Conservation (phyloP, 2,329 filamentous ascomycete species). For the Fusarium falciforme region DNA sequence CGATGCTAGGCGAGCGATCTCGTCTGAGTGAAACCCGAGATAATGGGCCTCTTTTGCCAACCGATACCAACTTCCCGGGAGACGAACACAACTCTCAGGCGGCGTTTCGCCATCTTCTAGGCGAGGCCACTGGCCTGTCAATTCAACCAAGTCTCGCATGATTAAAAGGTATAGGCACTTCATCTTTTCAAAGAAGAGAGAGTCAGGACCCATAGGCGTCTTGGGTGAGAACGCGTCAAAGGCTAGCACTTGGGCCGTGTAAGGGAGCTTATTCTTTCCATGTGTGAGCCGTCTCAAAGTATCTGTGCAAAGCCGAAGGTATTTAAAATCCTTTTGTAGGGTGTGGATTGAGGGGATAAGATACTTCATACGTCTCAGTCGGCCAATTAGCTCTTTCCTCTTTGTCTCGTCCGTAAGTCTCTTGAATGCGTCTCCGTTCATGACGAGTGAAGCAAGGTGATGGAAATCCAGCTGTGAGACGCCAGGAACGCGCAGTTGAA, state of each 20-base stretch:
- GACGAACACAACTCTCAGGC: neutral
- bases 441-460: neutral
- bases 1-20: neutral
- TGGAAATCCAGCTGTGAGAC: neutral
- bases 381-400: neutral
- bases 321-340: constrained; percentile 17
- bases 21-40: constrained; percentile 1
- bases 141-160: constrained; percentile 11
- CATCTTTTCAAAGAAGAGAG: neutral
- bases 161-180: constrained; percentile 9
- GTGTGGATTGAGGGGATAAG: constrained; percentile 9
- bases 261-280: neutral
- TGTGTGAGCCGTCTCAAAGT: constrained; percentile 1
- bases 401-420: neutral
- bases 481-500: neutral
- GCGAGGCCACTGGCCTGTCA: constrained; percentile 5
- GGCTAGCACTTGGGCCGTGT: neutral
- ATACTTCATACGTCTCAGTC: neutral
- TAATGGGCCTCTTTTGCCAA: neutral
- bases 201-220: neutral
- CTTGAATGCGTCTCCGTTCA: neutral
- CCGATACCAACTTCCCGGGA: neutral
- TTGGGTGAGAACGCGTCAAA: neutral
- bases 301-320: constrained; percentile 9
- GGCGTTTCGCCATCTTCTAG: constrained; percentile 1